Evolutionary conservation across 495 filamentous ascomycete species (phyloP).

Genomic region (Hypoxylon perforatum): DNA sequence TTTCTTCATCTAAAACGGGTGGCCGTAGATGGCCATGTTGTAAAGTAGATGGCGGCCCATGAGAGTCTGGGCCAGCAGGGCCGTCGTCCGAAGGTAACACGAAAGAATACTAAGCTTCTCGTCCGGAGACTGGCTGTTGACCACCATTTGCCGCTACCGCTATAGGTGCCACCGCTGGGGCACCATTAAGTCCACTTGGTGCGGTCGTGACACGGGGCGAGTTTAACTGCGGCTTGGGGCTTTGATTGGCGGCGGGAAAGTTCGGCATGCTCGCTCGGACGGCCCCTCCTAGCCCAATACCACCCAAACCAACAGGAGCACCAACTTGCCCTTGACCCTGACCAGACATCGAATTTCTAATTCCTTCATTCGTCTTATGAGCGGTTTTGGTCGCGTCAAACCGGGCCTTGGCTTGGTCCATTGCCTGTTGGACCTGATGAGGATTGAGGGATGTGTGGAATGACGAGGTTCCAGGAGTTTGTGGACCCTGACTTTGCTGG

Average conservation of each 20-base stretch:
- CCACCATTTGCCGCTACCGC: conserved; percentile 32
- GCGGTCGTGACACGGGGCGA: conserved; percentile 19
- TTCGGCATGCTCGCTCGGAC: conserved; percentile 36
- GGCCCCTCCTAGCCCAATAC: conserved; percentile 45
- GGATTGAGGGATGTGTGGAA: conserved; percentile 46
- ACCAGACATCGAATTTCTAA: conserved; percentile 38
- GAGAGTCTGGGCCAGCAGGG: too few relatives aligned
- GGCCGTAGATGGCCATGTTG: not conserved
- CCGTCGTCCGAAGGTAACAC: not conserved
- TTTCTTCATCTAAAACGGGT: not conserved
- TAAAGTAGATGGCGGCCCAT: too few relatives aligned
- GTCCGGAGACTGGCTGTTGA: conserved; percentile 18
- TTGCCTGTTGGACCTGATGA: conserved; percentile 43
- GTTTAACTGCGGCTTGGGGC: conserved; percentile 32
- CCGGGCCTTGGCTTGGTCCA: conserved; percentile 60
- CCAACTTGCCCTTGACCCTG: conserved; percentile 44
- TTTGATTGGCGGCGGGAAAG: conserved; percentile 32
- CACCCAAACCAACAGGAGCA: conserved; percentile 44
- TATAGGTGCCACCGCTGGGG: conserved; percentile 18
- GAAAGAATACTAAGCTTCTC: conserved; percentile 40
- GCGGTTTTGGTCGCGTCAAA: conserved; percentile 54
- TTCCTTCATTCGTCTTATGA: conserved; percentile 39
- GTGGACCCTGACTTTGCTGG: conserved; percentile 39
- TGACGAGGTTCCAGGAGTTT: conserved; percentile 44
- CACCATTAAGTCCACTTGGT: conserved; percentile 31